Base-by-base conservation (phyloP, 2,329 filamentous ascomycete species). In the Fusarium irregulare region DNA sequence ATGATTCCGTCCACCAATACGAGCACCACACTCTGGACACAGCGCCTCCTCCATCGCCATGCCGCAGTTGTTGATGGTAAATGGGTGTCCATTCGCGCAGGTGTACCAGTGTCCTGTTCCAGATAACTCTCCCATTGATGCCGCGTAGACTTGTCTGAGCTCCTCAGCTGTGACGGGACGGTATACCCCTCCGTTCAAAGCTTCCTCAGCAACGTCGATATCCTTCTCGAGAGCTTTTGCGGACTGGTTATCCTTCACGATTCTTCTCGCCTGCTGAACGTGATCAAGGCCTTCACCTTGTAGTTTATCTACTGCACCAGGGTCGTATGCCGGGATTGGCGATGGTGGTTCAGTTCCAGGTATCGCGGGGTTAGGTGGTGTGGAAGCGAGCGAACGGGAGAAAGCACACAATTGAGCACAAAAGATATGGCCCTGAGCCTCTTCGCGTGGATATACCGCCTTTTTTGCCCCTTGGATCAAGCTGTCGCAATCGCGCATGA, bases 71-170 rank as follows among this genome's bases (percentile, higher is more conserved):
- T 49, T 56, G 30, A 56, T 56, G 3, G 54, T 56, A 9, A 56
- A 56, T 1, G 54, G 44, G 6, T 56, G 44, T 1, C 44, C 25
- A 18, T 56, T 56, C 5, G 23, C 11, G 8, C 54, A 56, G 5
- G 3, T 56, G 14, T 56, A 49, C 54, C 54, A 56, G 13, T 56
- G 54, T 9, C 54, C 54, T 11, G 54, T 56, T 11, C 54, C 54
- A 1, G 10, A 40, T 25, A 56, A 2, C 14, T 56, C 54, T 14
- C 44, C 54, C 45, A 4, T 56, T 7, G 54, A 56, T 8, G 54
- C 54, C 11, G 25, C 32, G 23, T 56, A 56, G 7, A 56, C 54
- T 28, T 56, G 23, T n/a, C n/a, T 40, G 6, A 56, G 21, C 16
- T 56, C 54, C 10, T 56, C 54, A 6, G 54, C 44, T 14, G 54